Percentiles rank a stretch among this genome's conserved stretches.
Evolutionary conservation across 805 yeast species (phyloP).

Genomic region (Zygoascus biomembranicola): DNA sequence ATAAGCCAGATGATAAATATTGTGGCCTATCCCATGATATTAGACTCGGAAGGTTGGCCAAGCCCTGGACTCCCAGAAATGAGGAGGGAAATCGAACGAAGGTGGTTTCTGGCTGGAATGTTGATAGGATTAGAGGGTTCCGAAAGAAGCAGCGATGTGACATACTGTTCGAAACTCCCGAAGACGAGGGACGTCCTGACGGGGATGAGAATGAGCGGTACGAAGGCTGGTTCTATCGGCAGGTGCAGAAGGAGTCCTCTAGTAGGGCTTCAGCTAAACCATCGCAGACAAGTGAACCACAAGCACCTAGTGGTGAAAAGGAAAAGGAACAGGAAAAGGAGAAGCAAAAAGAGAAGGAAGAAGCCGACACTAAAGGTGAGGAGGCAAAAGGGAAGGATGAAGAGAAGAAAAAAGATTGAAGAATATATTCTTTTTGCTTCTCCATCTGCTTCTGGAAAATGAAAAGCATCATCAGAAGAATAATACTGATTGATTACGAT

Average conservation of each 20-base stretch:
- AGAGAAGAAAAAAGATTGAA: background rate
- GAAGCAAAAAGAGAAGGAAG: background rate
- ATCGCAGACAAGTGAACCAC: background rate
- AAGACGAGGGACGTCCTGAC: slow-evolving; percentile 6
- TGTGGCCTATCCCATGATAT: slow-evolving; percentile 5
- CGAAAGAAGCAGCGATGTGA: slow-evolving; percentile 22
- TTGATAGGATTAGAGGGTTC: slow-evolving; percentile 26
- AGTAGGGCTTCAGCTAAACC: no score
- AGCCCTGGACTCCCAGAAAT: slow-evolving; percentile 8
- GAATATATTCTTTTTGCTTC: background rate
- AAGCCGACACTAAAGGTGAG: background rate
- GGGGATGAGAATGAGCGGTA: slow-evolving; percentile 6
- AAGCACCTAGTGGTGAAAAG: background rate
- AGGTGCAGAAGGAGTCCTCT: background rate
- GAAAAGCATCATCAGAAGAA: background rate
- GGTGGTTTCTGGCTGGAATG: slow-evolving; percentile 25
- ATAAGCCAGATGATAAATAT: background rate
- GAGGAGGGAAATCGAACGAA: background rate
- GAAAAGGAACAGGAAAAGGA: background rate
- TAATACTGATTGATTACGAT: background rate
- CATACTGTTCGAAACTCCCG: slow-evolving; percentile 2
- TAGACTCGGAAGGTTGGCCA: slow-evolving; percentile 15
- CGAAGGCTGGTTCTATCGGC: slow-evolving; percentile 14
- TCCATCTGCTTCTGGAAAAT: no score
- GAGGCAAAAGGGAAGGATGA: background rate